Evolutionary conservation across 768 basidiomycete species (phyloP).

Genomic region (Boletus subcaerulescens): DNA sequence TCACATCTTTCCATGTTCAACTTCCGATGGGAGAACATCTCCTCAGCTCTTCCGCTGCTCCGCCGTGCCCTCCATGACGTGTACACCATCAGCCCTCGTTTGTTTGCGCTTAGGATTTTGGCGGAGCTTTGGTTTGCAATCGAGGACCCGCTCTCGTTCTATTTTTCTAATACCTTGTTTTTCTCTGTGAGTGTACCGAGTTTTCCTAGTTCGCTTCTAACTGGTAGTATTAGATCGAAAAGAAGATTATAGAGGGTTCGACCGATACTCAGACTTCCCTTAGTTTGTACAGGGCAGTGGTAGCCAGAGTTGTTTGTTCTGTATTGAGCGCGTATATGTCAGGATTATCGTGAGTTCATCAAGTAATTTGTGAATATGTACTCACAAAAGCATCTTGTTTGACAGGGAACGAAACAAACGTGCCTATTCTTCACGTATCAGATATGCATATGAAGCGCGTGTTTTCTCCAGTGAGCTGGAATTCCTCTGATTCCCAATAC

Average conservation of each 20-base stretch:
- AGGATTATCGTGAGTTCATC: slow-evolving; percentile 17
- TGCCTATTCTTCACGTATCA: slow-evolving; percentile 16
- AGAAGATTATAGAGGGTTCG: slow-evolving; percentile 3
- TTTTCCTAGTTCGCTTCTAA: background rate
- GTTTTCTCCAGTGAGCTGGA: slow-evolving; percentile 15
- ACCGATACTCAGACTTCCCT: background rate
- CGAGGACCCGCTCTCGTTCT: slow-evolving; percentile 17
- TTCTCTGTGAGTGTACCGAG: slow-evolving; percentile 13
- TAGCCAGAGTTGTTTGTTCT: slow-evolving; percentile 15
- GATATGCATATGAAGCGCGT: slow-evolving; percentile 20
- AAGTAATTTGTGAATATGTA: background rate
- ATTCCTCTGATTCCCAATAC: background rate
- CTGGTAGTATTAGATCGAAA: slow-evolving; percentile 20
- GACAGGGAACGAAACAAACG: slow-evolving; percentile 2
- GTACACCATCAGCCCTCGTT: slow-evolving; percentile 19
- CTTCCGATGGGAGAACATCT: slow-evolving; percentile 7
- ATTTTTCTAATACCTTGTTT: slow-evolving; percentile 22
- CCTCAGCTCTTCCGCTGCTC: slow-evolving; percentile 1
- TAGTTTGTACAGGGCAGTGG: slow-evolving; percentile 12
- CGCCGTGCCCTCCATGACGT: slow-evolving; percentile 20
- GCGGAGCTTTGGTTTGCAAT: slow-evolving; percentile 19
- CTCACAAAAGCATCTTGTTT: background rate
- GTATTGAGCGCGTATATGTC: slow-evolving; percentile 13
- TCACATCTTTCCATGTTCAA: slow-evolving; percentile 1
- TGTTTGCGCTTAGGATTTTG: slow-evolving; percentile 11